These are phyloP conservation scores for Ophiosphaerella narmari DNA, from an alignment of 2,329 filamentous ascomycete genomes.

Conservation along the genomic window DNA sequence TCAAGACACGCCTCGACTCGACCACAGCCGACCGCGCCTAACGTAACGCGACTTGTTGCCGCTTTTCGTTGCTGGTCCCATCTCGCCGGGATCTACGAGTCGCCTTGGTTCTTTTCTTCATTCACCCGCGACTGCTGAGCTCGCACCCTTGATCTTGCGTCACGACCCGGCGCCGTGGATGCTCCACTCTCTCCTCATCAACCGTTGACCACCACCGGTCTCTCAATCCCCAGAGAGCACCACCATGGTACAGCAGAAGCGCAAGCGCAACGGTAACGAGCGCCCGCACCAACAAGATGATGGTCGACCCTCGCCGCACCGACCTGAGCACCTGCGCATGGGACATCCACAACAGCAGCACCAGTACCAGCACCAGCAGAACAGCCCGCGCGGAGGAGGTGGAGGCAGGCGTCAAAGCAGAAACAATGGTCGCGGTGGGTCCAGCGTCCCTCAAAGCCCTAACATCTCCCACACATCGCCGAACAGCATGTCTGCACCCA, in stretches of 20 bases:
- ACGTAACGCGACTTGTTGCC: slow-evolving; percentile 13
- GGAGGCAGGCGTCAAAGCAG: slow-evolving; percentile 37
- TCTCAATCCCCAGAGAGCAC: slow-evolving; percentile 35
- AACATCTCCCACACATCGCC: slow-evolving; percentile 35
- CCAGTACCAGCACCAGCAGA: slow-evolving; percentile 18
- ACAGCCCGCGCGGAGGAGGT: slow-evolving; percentile 36
- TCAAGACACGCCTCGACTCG: slow-evolving; percentile 13
- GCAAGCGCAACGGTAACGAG: slow-evolving; percentile 59
- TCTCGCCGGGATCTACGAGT: slow-evolving; percentile 6
- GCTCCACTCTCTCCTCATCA: slow-evolving; percentile 29
- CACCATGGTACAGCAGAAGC: slow-evolving; percentile 61
- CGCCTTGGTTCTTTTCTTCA: not conserved
- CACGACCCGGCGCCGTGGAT: slow-evolving; percentile 29
- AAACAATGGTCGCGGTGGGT: slow-evolving; percentile 32
- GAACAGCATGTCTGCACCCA: slow-evolving; percentile 38
- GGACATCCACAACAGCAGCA: slow-evolving; percentile 21
- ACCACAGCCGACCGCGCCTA: slow-evolving; percentile 18
- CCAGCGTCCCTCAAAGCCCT: slow-evolving; percentile 38
- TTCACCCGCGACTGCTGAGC: not conserved
- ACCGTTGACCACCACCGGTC: slow-evolving; percentile 27
- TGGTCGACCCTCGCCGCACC: slow-evolving; percentile 56
- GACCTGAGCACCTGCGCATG: slow-evolving; percentile 58
- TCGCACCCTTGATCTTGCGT: slow-evolving; percentile 5
- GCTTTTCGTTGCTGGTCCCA: slow-evolving; percentile 14
- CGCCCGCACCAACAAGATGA: slow-evolving; percentile 51